Evolutionary conservation across 495 filamentous ascomycete species (phyloP), one percentile per base, ranked within the genome.

Genomic region (Terfezia claveryi): DNA sequence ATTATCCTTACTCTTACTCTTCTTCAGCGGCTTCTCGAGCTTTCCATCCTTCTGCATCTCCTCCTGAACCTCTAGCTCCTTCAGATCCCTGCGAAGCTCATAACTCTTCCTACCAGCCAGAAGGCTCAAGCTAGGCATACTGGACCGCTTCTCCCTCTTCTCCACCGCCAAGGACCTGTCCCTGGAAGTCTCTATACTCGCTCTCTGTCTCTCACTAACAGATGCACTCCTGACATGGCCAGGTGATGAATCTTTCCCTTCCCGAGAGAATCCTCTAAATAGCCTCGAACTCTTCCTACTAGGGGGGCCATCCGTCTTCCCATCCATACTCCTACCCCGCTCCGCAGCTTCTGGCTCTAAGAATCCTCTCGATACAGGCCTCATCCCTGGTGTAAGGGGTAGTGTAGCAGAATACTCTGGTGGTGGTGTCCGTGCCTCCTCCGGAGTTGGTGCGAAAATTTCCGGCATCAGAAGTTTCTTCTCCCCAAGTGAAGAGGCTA

Each of bases 401-500:
- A 36, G 20, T 9, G 23, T n/a, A 36, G 58, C 67, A 51, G 58
- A 59, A 17, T 75, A 73, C 55, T 63, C 62, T 8, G 41, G 41
- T 20, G 41, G 41, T 46, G 41, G 41, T 8, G 41, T 46, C 41
- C 41, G 12, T 20, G 17, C 41, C 12, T 46, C 41, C 41, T 46
- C 27, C 1, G 27, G 27, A 32, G 59, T 71, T 73, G 4, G 72
- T 62, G 27, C 27, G 23, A 78, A 73, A 2, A 74, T 75, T 27
- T 74, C 71, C 49, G 88, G 71, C 49, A 80, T 74, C 16, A 78
- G 76, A 44, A 88, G 27, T 32, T 32, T 32, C 41, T 46, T 46
- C 4, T 46, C 41, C 14, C 17, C 41, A 20, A 46, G 2, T 20
- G 41, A 46, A 20, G 14, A 14, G 12, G 41, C 4, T 8, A 46